Base-by-base conservation (phyloP, 139 green algal genomes). In the Dunaliella sp. region DNA sequence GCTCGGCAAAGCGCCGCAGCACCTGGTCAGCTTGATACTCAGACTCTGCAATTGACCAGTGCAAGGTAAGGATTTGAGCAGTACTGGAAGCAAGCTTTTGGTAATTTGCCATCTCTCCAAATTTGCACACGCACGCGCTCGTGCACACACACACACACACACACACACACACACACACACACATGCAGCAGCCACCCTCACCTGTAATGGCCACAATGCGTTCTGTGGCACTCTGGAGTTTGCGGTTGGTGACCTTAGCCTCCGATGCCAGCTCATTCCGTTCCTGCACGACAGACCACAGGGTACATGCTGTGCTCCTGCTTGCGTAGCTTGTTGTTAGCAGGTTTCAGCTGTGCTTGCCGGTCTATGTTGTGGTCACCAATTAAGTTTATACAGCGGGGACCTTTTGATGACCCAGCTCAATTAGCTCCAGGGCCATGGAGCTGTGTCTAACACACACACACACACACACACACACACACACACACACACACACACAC, bases 191-290 rank as follows among this genome's bases (percentile, higher is more conserved):
- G 7, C 7, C 48, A 65, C 48, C 7, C 48, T 26, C 48, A 91
- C 88, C 88, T 48, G 88, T 89, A n/a, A 86, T 73, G 1, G 85
- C 21, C 35, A 91, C 88, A 59, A 89, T 91, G 57, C 88, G 83
- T 80, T 89, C 86, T 28, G 86, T 91, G 28, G 84, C 75, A 21
- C 77, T 36, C 3, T 89, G 72, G 37, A 91, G 76, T 81, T 91
- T 91, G 28, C 84, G 75, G 37, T 57, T 74, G 7, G 76, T 87
- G 2, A 91, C 84, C 26, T 90, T 81, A 22, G 88, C 48, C 30
- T 91, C 88, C 21, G 86, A 34, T 25, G 76, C 77, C 38, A 90
- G 32, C 86, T 91, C 86, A 32, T 81, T 81, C 7, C 84, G 84
- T 36, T 81, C 24, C 83, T 86, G 83, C 16, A 16, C n/a, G n/a